phyloP scores from a whole-genome alignment of 2,329 filamentous ascomycete genomes.

The Alternaria novae-zelandiae region DNA sequence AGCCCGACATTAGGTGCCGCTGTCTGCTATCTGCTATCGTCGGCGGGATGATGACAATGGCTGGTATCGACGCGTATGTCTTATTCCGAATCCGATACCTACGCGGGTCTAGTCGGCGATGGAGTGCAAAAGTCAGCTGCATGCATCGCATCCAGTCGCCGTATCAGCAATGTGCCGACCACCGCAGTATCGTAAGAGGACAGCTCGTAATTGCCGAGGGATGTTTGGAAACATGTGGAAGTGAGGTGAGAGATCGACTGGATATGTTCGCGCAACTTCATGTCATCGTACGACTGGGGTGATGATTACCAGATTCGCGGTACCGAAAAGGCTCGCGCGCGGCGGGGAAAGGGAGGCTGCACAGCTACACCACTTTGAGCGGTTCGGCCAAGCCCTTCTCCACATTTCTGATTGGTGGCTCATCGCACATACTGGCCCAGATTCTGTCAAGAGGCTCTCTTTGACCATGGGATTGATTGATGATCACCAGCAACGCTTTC shows the following conservation, averaged over 20 bases:
- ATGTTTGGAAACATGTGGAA: not conserved
- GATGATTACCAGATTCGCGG: not conserved
- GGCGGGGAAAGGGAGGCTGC: conserved; percentile 7
- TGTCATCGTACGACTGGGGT: not conserved
- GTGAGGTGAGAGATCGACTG: not conserved
- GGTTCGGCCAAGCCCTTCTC: not conserved
- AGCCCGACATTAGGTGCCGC: conserved; percentile 1
- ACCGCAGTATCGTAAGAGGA: not conserved
- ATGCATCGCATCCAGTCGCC: conserved; percentile 1
- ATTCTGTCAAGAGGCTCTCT: not conserved
- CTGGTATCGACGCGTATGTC: not conserved
- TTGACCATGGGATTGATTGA: not conserved
- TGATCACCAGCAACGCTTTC: not conserved
- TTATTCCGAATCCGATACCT: not conserved
- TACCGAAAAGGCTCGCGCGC: conserved; percentile 4
- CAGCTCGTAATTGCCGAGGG: not conserved
- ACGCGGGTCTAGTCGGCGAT: not conserved
- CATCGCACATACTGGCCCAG: not conserved
- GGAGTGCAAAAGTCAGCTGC: not conserved
- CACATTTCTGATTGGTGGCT: not conserved
- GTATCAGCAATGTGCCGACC: not conserved
- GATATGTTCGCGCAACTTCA: not conserved
- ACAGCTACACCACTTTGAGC: conserved; percentile 1
- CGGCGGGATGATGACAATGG: not conserved
- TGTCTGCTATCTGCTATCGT: conserved; percentile 5